These are phyloP conservation scores for Aspergillus thermomutatus DNA, from an alignment of 2,329 filamentous ascomycete genomes.

Conservation along the genomic window DNA sequence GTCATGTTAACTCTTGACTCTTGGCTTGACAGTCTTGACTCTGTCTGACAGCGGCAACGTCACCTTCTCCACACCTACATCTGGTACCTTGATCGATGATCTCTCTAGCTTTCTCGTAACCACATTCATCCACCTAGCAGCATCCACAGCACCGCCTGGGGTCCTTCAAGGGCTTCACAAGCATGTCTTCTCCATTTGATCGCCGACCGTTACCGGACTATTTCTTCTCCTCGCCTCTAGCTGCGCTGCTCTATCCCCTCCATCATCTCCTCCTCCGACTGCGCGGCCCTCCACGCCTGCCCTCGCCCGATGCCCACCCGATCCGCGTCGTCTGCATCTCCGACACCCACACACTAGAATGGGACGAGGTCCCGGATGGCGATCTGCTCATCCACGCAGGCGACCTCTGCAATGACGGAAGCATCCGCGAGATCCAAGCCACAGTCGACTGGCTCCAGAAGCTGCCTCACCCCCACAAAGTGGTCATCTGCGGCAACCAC, in stretches of 20 bases:
- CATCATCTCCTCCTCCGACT: constrained; percentile 65
- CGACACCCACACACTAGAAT: constrained; percentile 73
- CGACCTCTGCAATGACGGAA: constrained; percentile 74
- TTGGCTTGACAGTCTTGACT: too few species aligned
- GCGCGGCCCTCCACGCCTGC: constrained; percentile 62
- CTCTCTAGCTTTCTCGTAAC: constrained; percentile 8
- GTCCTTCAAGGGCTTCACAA: not conserved
- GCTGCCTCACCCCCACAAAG: constrained; percentile 73
- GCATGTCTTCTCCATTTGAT: constrained; percentile 46
- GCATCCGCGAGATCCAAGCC: constrained; percentile 69
- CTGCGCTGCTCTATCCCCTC: constrained; percentile 58
- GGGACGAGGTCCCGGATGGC: constrained; percentile 56
- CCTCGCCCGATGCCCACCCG: constrained; percentile 50
- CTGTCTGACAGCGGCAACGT: not conserved
- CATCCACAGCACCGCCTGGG: not conserved
- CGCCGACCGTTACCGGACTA: constrained; percentile 56
- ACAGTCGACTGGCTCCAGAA: constrained; percentile 77
- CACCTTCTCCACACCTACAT: not conserved
- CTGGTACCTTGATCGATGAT: not conserved
- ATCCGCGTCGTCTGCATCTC: constrained; percentile 84
- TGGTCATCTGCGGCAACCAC: constrained; percentile 84
- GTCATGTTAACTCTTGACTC: too few species aligned
- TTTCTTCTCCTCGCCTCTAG: constrained; percentile 66
- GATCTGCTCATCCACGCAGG: constrained; percentile 89
- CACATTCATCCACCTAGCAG: not conserved